phyloP scores from a whole-genome alignment of 2,329 filamentous ascomycete species.

The Fusarium sp. region DNA sequence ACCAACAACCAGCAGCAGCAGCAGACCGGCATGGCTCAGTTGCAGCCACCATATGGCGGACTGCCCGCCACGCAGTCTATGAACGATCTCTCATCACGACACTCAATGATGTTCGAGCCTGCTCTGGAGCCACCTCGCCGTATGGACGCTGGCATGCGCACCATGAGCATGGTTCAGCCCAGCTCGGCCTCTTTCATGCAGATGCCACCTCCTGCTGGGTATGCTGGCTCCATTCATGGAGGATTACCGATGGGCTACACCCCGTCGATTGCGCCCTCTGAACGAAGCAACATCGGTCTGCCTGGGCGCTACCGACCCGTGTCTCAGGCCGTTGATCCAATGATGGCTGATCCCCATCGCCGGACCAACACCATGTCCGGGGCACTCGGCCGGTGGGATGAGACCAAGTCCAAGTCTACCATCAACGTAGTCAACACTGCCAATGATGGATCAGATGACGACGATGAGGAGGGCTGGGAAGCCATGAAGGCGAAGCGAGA shows the following conservation, averaged over 20 bases:
- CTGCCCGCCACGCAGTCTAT: slow-evolving; percentile 52
- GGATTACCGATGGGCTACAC: slow-evolving; percentile 72
- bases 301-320: slow-evolving; percentile 93
- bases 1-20: slow-evolving; percentile 46
- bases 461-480: slow-evolving; percentile 76
- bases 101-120: slow-evolving; percentile 60
- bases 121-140: slow-evolving; percentile 55
- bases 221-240: slow-evolving; percentile 45
- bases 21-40: slow-evolving; percentile 34
- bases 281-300: slow-evolving; percentile 92
- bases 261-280: slow-evolving; percentile 92
- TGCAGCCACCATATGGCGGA: slow-evolving; percentile 44
- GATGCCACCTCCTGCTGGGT: slow-evolving; percentile 44
- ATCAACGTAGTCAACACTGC: slow-evolving; percentile 54
- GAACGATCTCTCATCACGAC: slow-evolving; percentile 56
- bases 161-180: slow-evolving; percentile 87
- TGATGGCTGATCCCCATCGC: slow-evolving; percentile 45
- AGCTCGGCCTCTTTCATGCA: slow-evolving; percentile 69
- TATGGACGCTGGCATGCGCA: slow-evolving; percentile 65
- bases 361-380: slow-evolving; percentile 50
- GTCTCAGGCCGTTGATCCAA: slow-evolving; percentile 65
- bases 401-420: slow-evolving; percentile 47
- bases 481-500: slow-evolving; percentile 76
- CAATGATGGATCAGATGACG: slow-evolving; percentile 60
- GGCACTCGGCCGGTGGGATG: slow-evolving; percentile 45